Evolutionary conservation across 2,329 filamentous ascomycete species (phyloP).

Genomic region (Dactylella cylindrospora): DNA sequence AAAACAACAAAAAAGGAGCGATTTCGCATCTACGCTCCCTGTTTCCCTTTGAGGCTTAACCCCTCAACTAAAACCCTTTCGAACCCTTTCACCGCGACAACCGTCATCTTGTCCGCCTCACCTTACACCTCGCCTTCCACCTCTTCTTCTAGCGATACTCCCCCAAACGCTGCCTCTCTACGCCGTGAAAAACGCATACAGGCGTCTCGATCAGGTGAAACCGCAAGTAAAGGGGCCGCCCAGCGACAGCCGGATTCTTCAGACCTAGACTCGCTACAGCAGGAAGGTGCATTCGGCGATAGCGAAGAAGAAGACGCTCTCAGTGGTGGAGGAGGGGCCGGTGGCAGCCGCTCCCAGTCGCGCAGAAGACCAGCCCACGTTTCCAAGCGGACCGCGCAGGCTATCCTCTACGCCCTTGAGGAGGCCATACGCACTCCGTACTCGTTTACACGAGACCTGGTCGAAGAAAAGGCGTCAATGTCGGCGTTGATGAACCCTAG

Average conservation of each 20-base stretch:
- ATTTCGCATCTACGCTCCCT: constrained; percentile 5
- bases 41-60: constrained; percentile 1
- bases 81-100: constrained; percentile 29
- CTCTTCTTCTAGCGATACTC: constrained; percentile 42
- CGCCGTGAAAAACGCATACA: constrained; percentile 31
- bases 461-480: constrained; percentile 91
- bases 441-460: constrained; percentile 76
- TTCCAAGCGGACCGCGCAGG: constrained; percentile 80
- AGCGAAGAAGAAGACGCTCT: constrained; percentile 32
- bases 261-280: constrained; percentile 34
- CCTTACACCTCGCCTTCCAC: constrained; percentile 42
- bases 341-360: constrained; percentile 38
- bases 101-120: constrained; percentile 44
- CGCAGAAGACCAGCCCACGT: constrained; percentile 58
- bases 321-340: constrained; percentile 37
- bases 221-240: constrained; percentile 36
- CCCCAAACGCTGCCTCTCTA: constrained; percentile 41
- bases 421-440: constrained; percentile 82
- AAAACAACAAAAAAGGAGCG: not conserved
- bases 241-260: constrained; percentile 35
- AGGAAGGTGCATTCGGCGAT: constrained; percentile 32
- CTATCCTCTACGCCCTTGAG: constrained; percentile 89
- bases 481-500: constrained; percentile 68
- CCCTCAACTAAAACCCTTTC: constrained; percentile 7
- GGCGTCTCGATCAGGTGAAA: constrained; percentile 35